Evolutionary conservation across 2,329 filamentous ascomycete species (phyloP), one percentile per base, ranked within the genome.

Genomic region (Penicillium concentricum): DNA sequence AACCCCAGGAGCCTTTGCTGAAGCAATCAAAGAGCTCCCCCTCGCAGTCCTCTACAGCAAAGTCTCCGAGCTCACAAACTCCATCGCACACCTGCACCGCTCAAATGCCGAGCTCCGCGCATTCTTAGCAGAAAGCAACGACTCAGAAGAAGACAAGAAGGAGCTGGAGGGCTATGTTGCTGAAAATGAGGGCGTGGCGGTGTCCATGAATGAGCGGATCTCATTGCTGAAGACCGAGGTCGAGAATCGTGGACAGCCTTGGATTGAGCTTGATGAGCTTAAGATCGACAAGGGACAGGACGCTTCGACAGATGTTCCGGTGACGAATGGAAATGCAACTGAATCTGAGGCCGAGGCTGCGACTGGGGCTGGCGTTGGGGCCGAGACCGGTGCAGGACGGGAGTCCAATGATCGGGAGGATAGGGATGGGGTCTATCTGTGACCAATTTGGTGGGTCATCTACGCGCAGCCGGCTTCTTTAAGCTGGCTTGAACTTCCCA

Each of bases 1-100:
- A 59, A 72, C 77, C 22, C 69, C 77, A n/a, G 66, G 70, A 32
- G 78, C 76, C 57, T 85, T 85, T 67, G 77, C 80, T 51, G 72
- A 77, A 60, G 85, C 85, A 20, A 79, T 88, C 62, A 73, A 79
- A 65, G 78, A 81, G 56, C 81, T 88, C 8, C 80, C 84, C 10
- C 72, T 86, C 61, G 79, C 82, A 58, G 78, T 81, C 20, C 74
- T 88, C 28, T 84, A 86, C 74, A 75, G 78, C 67, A 87, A 87
- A 77, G 81, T 81, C 55, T 78, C 80, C 56, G 85, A 88, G 66
- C 76, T 88, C 10, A 76, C 75, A 42, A 87, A 87, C 74, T 82
- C 79, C 56, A 82, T 87, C 65, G 69, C 75, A 2, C 85, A 87
- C 64, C 80, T 88, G 28, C 73, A 79, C 43, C 76, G 76, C 46